These are phyloP conservation scores for Sphagnum contortum DNA, from an alignment of 225 moss, liverwort and hornwort genomes.

Conservation along the genomic window DNA sequence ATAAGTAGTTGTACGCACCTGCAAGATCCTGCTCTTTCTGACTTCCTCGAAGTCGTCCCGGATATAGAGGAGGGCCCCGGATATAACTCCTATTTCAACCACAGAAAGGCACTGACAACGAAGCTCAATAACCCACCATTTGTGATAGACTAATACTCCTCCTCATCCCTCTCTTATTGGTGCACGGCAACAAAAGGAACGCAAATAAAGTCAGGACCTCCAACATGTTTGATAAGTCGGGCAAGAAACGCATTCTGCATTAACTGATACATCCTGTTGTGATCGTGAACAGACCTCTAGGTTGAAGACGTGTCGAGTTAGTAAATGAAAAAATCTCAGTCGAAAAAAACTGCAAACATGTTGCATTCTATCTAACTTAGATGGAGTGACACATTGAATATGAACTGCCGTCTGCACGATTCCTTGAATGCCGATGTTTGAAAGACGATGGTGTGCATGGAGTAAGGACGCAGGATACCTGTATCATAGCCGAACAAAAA, in stretches of 20 bases:
- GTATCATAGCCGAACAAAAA: constrained; percentile 94
- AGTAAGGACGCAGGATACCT: constrained; percentile 23
- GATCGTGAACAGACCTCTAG: too few species aligned
- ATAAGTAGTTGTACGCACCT: constrained; percentile 28
- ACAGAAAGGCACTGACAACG: background rate
- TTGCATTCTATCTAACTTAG: too few species aligned
- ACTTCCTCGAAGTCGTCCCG: constrained; percentile 81
- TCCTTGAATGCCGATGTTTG: too few species aligned
- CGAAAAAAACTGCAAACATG: too few species aligned
- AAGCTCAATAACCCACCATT: background rate
- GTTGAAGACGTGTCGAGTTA: too few species aligned
- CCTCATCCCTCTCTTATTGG: background rate
- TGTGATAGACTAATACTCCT: background rate
- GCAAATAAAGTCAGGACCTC: background rate
- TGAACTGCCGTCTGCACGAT: too few species aligned
- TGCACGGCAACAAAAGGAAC: background rate
- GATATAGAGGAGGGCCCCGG: constrained; percentile 87
- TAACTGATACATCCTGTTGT: too few species aligned
- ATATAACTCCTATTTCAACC: constrained; percentile 69
- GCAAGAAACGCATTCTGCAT: background rate
- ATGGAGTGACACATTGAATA: too few species aligned
- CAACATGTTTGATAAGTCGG: background rate
- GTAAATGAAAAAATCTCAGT: too few species aligned
- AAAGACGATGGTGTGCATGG: too few species aligned
- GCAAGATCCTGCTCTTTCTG: constrained; percentile 59